These are phyloP conservation scores for Ochetophila trinervis DNA, from an alignment of 306 rosid species.

Conservation along the genomic window DNA sequence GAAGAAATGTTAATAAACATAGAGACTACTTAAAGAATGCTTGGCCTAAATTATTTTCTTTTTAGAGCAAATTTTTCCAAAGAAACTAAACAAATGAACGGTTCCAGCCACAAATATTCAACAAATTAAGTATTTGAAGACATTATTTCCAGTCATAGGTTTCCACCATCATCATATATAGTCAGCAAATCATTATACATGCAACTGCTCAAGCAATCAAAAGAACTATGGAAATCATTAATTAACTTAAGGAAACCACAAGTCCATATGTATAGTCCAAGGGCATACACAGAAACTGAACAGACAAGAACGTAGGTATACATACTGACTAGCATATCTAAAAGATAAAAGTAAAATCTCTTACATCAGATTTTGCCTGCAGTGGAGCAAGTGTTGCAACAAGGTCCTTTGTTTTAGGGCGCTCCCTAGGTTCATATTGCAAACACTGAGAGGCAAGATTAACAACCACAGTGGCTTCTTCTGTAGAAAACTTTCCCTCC, in stretches of 20 bases:
- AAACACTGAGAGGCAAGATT: conserved; percentile 93
- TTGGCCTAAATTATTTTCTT: no score
- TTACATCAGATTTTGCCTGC: conserved; percentile 83
- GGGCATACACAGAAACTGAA: no score
- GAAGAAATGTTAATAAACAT: no score
- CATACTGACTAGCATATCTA: not conserved
- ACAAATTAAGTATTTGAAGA: not conserved
- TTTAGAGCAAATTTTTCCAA: not conserved
- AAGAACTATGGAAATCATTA: not conserved
- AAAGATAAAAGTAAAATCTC: conserved; percentile 26
- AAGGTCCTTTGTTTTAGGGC: conserved; percentile 88
- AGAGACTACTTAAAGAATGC: no score
- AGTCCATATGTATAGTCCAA: no score
- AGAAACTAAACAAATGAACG: not conserved
- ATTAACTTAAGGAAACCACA: no score
- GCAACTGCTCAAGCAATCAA: not conserved
- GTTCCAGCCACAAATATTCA: conserved; percentile 1
- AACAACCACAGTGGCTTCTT: conserved; percentile 86
- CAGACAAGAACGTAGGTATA: not conserved
- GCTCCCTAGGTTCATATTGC: conserved; percentile 93
- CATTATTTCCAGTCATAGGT: not conserved
- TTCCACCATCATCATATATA: not conserved
- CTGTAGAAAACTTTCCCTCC: conserved; percentile 89
- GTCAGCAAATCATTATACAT: not conserved
- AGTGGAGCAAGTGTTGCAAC: conserved; percentile 79